phyloP scores from a whole-genome alignment of 2,329 filamentous ascomycete species.

The Elsinoe batatas region DNA sequence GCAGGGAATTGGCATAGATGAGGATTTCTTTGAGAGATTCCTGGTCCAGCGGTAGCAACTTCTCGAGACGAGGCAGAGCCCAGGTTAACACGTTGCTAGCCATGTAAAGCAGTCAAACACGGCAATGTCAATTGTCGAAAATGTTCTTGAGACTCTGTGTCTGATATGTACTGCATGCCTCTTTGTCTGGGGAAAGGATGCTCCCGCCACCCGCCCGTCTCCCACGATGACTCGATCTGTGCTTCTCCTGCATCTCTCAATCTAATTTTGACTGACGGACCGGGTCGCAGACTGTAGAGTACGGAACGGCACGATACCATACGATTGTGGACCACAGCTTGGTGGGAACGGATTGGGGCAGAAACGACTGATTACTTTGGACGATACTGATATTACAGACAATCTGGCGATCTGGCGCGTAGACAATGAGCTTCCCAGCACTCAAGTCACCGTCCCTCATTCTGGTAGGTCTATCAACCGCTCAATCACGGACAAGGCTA shows the following conservation, averaged over 20 bases:
- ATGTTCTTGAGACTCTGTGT: too few species aligned
- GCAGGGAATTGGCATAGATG: slow-evolving; percentile 67
- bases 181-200: not conserved
- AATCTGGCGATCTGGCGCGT: not conserved
- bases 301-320: slow-evolving; percentile 5
- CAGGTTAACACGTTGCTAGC: slow-evolving; percentile 31
- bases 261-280: not conserved
- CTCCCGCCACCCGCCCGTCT: not conserved
- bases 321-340: not conserved
- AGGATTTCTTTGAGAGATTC: slow-evolving; percentile 76
- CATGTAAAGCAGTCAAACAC: slow-evolving; percentile 14
- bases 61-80: slow-evolving; percentile 62
- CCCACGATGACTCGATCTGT: not conserved
- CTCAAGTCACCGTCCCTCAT: too few species aligned
- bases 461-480: too few species aligned
- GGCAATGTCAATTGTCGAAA: too few species aligned
- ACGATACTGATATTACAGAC: not conserved
- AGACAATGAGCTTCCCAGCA: not conserved
- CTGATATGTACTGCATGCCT: not conserved
- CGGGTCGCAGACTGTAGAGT: not conserved
- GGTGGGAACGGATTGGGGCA: not conserved
- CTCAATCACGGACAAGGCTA: too few species aligned
- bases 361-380: slow-evolving; percentile 1
- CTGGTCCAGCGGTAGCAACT: slow-evolving; percentile 74
- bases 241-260: not conserved